phyloP scores from a whole-genome alignment of 108 stramenopile species.

The Parmales sp. region DNA sequence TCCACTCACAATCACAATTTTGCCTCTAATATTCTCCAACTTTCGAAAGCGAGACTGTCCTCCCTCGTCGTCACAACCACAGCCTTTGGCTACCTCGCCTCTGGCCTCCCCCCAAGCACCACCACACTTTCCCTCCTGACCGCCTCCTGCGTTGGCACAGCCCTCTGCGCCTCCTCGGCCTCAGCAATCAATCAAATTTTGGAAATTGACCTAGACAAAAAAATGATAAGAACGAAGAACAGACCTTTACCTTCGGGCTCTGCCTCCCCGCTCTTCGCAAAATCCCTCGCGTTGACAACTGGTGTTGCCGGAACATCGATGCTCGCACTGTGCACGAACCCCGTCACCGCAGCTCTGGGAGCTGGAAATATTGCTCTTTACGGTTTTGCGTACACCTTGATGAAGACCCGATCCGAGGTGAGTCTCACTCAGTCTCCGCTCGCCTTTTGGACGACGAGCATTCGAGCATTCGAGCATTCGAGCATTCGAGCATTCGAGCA shows the following conservation, averaged over 20 bases:
- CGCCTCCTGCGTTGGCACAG: conserved; percentile 72
- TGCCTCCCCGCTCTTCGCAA: conserved; percentile 46
- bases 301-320: conserved; percentile 57
- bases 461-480: no score
- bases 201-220: conserved; percentile 58
- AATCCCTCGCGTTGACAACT: conserved; percentile 54
- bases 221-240: conserved; percentile 83
- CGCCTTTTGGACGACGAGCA: no score
- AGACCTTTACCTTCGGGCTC: conserved; percentile 78
- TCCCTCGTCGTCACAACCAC: conserved; percentile 83
- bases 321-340: conserved; percentile 75
- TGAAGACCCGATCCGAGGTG: conserved; percentile 74
- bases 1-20: no score
- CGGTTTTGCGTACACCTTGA: conserved; percentile 87
- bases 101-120: conserved; percentile 64
- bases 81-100: conserved; percentile 80
- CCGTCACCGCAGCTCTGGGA: conserved; percentile 77
- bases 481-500: no score
- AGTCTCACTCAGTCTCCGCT: no score
- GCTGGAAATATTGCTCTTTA: conserved; percentile 86
- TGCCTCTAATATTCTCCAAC: no score
- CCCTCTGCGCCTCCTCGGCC: conserved; percentile 78
- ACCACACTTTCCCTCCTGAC: conserved; percentile 37
- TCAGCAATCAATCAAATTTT: conserved; percentile 88
- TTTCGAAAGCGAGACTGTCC: conserved; percentile 67